phyloP scores from a whole-genome alignment of 2,329 filamentous ascomycete species.

The Scolecobasidium constrictum region DNA sequence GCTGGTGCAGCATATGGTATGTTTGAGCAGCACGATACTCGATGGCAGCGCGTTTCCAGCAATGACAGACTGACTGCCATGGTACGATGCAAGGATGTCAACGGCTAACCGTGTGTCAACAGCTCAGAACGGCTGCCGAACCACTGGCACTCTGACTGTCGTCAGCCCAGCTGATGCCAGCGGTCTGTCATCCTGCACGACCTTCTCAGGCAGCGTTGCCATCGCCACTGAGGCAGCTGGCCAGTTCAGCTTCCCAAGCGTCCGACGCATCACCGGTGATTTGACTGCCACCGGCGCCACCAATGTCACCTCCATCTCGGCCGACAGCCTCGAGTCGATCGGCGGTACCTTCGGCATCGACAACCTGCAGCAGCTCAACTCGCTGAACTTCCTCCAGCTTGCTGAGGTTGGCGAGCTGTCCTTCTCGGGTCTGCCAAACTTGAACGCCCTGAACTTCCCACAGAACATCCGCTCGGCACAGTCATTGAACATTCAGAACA shows the following conservation, averaged over 20 bases:
- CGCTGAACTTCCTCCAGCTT: conserved; percentile 56
- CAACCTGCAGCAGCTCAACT: conserved; percentile 57
- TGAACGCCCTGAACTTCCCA: conserved; percentile 50
- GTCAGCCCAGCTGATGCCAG: conserved; percentile 49
- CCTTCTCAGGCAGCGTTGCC: conserved; percentile 56
- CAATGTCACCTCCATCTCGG: conserved; percentile 53
- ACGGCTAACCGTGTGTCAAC: not conserved
- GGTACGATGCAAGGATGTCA: not conserved
- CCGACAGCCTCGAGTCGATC: conserved; percentile 52
- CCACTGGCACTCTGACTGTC: conserved; percentile 44
- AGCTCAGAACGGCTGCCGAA: conserved; percentile 23
- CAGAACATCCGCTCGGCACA: conserved; percentile 55
- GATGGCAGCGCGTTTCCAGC: not conserved
- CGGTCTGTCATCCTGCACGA: conserved; percentile 52
- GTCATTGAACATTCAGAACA: conserved; percentile 72
- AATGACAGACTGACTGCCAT: not conserved
- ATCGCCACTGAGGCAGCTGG: conserved; percentile 47
- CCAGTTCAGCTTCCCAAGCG: conserved; percentile 51
- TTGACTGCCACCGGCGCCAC: conserved; percentile 43
- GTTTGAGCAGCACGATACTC: conserved; percentile 14
- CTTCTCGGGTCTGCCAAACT: conserved; percentile 60
- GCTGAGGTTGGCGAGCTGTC: conserved; percentile 54
- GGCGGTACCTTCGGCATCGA: conserved; percentile 58
- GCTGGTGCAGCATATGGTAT: conserved; percentile 41
- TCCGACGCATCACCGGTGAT: conserved; percentile 47